Conservation (phyloP, 768 basidiomycete species). For the Mycena metata region DNA sequence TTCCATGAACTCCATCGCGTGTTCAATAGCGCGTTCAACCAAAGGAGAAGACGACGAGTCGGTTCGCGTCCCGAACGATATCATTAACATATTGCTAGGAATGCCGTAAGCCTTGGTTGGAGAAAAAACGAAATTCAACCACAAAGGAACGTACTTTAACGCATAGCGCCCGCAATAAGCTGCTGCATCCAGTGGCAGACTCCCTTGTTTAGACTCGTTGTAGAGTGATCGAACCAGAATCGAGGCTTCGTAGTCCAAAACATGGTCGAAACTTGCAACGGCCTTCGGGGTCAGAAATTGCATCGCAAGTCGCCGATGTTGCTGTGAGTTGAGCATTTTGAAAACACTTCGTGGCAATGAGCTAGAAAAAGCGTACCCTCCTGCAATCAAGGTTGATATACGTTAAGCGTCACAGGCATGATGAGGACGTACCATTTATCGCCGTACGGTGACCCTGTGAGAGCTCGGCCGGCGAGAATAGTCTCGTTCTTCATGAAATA, state of each 20-base stretch:
- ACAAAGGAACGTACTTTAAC: conserved; percentile 36
- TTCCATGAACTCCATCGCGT: conserved; percentile 41
- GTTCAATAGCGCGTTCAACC: conserved; percentile 30
- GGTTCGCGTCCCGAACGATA: conserved; percentile 41
- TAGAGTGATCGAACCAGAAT: conserved; percentile 39
- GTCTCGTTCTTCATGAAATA: conserved; percentile 54
- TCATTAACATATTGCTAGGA: conserved; percentile 39
- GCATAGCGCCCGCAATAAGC: conserved; percentile 37
- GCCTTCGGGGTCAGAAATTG: conserved; percentile 34
- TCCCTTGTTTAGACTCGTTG: conserved; percentile 27
- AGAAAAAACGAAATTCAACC: background rate
- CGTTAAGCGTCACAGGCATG: background rate
- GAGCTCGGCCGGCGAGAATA: conserved; percentile 49
- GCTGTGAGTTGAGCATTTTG: background rate
- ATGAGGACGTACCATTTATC: conserved; percentile 37
- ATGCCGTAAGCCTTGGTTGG: background rate
- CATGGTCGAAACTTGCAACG: conserved; percentile 29
- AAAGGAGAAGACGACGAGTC: conserved; percentile 32
- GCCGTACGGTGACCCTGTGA: conserved; percentile 51
- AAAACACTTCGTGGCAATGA: background rate
- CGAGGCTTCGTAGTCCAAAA: conserved; percentile 40
- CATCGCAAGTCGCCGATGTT: conserved; percentile 41
- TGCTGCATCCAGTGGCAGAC: conserved; percentile 37
- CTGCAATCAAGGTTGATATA: background rate
- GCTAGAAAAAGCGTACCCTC: conserved; percentile 6